A percentile compares a stretch with the other conserved stretches of the same genome.
Evolutionary conservation across 2,329 filamentous ascomycete genomes (phyloP).

Genomic region (Aspergillus caelatus): DNA sequence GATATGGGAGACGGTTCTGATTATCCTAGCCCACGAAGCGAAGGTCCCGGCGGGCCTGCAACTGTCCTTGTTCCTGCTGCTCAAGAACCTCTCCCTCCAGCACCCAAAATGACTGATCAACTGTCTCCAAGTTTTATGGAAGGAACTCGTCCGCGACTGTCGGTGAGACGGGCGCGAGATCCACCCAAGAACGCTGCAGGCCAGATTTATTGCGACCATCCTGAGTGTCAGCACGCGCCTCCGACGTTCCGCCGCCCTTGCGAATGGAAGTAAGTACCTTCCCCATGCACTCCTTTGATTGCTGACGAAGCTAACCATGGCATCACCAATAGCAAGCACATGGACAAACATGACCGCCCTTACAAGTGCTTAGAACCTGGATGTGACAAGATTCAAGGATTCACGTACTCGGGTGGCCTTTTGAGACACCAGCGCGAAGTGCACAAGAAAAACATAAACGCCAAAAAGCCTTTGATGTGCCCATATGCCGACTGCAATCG

Average conservation of each 20-base stretch:
- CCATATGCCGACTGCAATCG: slow-evolving; percentile 87
- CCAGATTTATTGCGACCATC: slow-evolving; percentile 74
- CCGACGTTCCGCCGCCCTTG: slow-evolving; percentile 78
- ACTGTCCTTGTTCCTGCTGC: slow-evolving; percentile 39
- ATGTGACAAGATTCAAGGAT: slow-evolving; percentile 89
- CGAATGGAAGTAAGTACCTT: slow-evolving; percentile 81
- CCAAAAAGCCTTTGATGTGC: slow-evolving; percentile 84
- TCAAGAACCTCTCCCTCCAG: slow-evolving; percentile 36
- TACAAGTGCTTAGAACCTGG: slow-evolving; percentile 82
- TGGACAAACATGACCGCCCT: slow-evolving; percentile 95
- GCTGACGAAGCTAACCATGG: slow-evolving; percentile 22
- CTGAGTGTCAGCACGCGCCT: slow-evolving; percentile 67
- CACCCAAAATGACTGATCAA: slow-evolving; percentile 41
- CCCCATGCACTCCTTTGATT: slow-evolving; percentile 4
- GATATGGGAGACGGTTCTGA: slow-evolving; percentile 47
- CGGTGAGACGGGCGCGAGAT: slow-evolving; percentile 49
- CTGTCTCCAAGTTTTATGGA: slow-evolving; percentile 35
- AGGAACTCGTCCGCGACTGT: slow-evolving; percentile 43
- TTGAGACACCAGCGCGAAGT: slow-evolving; percentile 91
- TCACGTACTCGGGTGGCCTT: slow-evolving; percentile 91
- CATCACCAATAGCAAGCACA: slow-evolving; percentile 73
- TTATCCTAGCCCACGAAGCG: slow-evolving; percentile 48
- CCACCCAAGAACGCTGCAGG: slow-evolving; percentile 68
- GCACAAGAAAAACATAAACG: slow-evolving; percentile 84
- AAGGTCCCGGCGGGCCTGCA: slow-evolving; percentile 40